Base-by-base conservation (phyloP, 1,284 basidiomycete species). In the Gastroboletus turbinatus region DNA sequence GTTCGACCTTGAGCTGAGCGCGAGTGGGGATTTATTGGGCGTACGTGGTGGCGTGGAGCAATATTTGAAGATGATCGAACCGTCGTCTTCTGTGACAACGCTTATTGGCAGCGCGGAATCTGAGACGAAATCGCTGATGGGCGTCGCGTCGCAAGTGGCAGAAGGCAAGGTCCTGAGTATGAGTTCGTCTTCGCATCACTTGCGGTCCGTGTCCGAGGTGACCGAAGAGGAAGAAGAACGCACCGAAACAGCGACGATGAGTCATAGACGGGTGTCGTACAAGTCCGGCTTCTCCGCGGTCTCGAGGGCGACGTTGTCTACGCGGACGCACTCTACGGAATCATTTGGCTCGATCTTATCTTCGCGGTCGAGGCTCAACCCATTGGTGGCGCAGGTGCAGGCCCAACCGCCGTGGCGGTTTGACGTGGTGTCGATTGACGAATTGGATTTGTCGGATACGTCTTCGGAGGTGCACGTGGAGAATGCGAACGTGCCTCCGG, bases 381-480 rank as follows among this genome's bases (percentile, higher is more conserved):
- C 78, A 9, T 62, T 84, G 17, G 74, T 76, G 17, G 72, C 71
- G 27, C 66, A 74, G 48, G 44, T 73, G 63, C 49, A 76, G 67
- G 62, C 65, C 46, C 67, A 55, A 51, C 60, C 77, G 4, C 77
- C 77, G 17, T 85, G 82, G 81, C 75, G 73, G 56, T 82, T 88
- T 49, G 87, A 90, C 57, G 78, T 87, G 45, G 85, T 85, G 32
- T 88, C 87, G 3, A 84, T 90, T 48, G 88, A 90, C 62, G 87
- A 90, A 40, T 68, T 90, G 25, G 87, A 90, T 58, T 70, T 88
- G 16, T 89, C 88, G 3, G 88, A 91, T 66, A 78, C 82, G 6
- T 88, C 87, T 8, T 88, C 85, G 1, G 79, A 73, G 23, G 19
- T 48, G 16, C 68, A 56, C 7, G 55, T 10, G 14, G 71, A 61